Percentiles rank a stretch among this genome's conserved stretches.
phyloP scores from a whole-genome alignment of 805 yeast species.

The Torulaspora franciscae region DNA sequence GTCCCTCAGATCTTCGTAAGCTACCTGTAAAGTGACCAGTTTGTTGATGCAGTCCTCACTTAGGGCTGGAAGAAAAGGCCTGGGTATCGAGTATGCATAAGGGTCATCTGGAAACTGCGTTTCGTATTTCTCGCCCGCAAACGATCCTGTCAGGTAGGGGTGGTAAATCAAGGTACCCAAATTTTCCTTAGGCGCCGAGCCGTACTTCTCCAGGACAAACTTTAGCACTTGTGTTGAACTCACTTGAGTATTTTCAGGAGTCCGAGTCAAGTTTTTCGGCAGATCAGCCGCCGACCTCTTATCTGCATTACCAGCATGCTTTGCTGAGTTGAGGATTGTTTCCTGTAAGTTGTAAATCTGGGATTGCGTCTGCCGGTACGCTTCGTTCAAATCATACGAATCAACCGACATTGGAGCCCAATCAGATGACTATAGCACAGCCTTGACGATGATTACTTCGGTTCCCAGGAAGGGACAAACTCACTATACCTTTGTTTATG shows the following conservation, averaged over 20 bases:
- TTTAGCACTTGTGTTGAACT: conserved; percentile 16
- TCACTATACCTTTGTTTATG: too few relatives aligned
- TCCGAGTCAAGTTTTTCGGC: not conserved
- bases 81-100: conserved; percentile 16
- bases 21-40: conserved; percentile 21
- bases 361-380: conserved; percentile 32
- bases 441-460: not conserved
- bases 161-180: conserved; percentile 24
- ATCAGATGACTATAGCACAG: not conserved
- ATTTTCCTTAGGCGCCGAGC: conserved; percentile 10
- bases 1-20: conserved; percentile 21
- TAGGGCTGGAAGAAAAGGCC: conserved; percentile 29
- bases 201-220: conserved; percentile 14
- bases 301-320: not conserved
- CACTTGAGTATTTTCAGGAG: conserved; percentile 5
- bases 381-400: conserved; percentile 16
- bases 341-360: conserved; percentile 34
- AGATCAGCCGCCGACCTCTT: not conserved
- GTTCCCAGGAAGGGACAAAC: too few relatives aligned
- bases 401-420: conserved; percentile 1
- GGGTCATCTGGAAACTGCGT: conserved; percentile 11
- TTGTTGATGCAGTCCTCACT: conserved; percentile 20
- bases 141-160: conserved; percentile 18
- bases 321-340: conserved; percentile 30
- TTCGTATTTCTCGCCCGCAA: not conserved